These are phyloP conservation scores for Narthecium ossifragum DNA, from an alignment of 106 monocot species.

Conservation along the genomic window DNA sequence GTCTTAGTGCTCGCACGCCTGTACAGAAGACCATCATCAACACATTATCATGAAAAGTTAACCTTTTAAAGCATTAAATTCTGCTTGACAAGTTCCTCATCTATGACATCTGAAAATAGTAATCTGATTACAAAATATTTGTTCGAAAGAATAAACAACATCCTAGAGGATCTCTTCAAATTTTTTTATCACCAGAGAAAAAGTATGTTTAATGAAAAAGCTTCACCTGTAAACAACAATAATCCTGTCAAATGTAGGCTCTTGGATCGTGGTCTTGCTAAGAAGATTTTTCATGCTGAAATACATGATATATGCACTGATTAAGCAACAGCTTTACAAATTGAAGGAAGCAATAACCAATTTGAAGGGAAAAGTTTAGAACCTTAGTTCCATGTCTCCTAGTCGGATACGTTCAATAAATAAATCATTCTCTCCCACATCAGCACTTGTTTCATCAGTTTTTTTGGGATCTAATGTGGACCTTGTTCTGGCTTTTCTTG, in stretches of 20 bases:
- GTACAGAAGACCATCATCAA: constrained; percentile 11
- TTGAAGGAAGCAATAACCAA: no score
- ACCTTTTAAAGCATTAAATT: no score
- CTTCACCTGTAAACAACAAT: constrained; percentile 91
- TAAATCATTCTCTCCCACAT: constrained; percentile 49
- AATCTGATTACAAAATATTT: no score
- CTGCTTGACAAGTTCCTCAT: no score
- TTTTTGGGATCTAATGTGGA: constrained; percentile 54
- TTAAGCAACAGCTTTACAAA: no score
- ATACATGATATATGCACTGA: background rate
- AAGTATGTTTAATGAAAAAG: no score
- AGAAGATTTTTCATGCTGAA: constrained; percentile 63
- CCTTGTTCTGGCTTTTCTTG: constrained; percentile 29
- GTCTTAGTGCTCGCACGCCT: constrained; percentile 51
- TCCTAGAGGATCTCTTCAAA: no score
- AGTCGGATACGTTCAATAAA: constrained; percentile 78
- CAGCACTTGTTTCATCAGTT: constrained; percentile 50
- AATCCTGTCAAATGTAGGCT: constrained; percentile 95
- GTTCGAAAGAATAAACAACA: no score
- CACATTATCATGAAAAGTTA: no score
- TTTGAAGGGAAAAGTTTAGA: background rate
- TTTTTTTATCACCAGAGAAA: no score
- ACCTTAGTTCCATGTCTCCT: constrained; percentile 84
- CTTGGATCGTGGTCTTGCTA: constrained; percentile 75
- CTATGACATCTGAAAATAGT: no score